Evolutionary conservation across 495 filamentous ascomycete genomes (phyloP).

Genomic region (Annulohypoxylon nitens): DNA sequence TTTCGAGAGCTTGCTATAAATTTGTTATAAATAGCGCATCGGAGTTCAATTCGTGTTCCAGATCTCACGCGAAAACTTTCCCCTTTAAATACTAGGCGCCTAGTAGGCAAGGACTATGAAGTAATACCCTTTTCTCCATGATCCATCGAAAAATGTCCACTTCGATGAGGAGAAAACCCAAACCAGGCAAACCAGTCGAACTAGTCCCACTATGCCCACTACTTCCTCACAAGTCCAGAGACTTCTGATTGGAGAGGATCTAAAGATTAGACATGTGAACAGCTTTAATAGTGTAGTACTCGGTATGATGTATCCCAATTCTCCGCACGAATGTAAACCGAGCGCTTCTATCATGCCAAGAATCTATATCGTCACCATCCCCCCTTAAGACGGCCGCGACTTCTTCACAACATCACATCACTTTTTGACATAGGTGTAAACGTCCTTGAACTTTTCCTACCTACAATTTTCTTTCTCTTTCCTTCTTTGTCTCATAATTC

Average conservation of each 20-base stretch:
- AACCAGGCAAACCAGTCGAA: neutral
- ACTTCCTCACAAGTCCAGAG: conserved; percentile 4
- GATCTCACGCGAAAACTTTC: neutral
- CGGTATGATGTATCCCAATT: conserved; percentile 45
- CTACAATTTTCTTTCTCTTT: neutral
- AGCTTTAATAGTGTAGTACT: conserved; percentile 24
- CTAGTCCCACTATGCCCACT: conserved; percentile 1
- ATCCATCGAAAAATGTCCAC: conserved; percentile 42
- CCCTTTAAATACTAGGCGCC: neutral
- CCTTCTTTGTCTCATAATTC: neutral
- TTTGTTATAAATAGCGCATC: neutral
- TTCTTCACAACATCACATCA: neutral
- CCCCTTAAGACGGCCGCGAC: conserved; percentile 18
- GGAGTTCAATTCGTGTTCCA: neutral
- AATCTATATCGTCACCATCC: conserved; percentile 3
- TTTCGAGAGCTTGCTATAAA: neutral
- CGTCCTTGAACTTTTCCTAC: neutral
- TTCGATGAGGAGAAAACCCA: conserved; percentile 27
- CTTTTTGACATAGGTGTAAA: neutral
- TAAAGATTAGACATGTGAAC: conserved; percentile 10
- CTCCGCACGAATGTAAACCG: conserved; percentile 42
- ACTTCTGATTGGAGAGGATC: conserved; percentile 43
- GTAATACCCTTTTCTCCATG: neutral
- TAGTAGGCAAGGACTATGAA: neutral
- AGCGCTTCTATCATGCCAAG: conserved; percentile 36